A percentile compares a stretch with the other conserved stretches of the same genome.
Conservation (phyloP, 2,329 filamentous ascomycete species). For the Penicillium frequentans region DNA sequence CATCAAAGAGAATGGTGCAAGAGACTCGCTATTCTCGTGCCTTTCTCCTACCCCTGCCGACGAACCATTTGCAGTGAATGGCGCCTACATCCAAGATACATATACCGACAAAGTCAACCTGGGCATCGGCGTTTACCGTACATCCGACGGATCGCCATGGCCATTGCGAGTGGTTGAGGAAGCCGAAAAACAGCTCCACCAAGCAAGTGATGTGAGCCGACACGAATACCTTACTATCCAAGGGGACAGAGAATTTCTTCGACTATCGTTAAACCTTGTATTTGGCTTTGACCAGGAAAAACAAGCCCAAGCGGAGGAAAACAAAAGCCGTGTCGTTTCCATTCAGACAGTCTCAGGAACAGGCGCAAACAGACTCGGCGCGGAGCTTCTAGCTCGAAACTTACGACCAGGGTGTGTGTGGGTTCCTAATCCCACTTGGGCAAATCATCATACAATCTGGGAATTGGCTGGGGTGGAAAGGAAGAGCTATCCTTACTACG, state of each 20-base stretch:
- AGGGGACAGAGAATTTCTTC: conserved; percentile 76
- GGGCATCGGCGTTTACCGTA: conserved; percentile 89
- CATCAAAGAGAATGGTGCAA: background rate
- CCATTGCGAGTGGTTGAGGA: conserved; percentile 84
- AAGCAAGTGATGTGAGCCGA: conserved; percentile 79
- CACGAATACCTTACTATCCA: conserved; percentile 97
- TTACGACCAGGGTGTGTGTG: conserved; percentile 72
- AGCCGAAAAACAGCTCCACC: conserved; percentile 68
- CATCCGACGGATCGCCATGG: conserved; percentile 91
- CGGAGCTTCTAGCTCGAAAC: conserved; percentile 84
- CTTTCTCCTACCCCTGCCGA: conserved; percentile 20
- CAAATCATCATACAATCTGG: conserved; percentile 96
- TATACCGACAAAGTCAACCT: conserved; percentile 87
- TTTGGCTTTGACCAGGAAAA: conserved; percentile 44
- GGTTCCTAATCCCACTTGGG: conserved; percentile 92
- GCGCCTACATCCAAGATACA: conserved; percentile 58
- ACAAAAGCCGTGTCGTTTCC: conserved; percentile 57
- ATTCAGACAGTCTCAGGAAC: conserved; percentile 95
- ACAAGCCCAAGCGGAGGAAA: conserved; percentile 42
- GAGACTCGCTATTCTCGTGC: conserved; percentile 15
- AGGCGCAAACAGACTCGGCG: conserved; percentile 86
- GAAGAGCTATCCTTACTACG: conserved; percentile 87
- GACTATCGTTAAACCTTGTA: conserved; percentile 81
- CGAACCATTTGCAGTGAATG: conserved; percentile 28
- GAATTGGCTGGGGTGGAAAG: conserved; percentile 68